Evolutionary conservation across 2,329 filamentous ascomycete species (phyloP).

Genomic region (Arachnomyces sp.): DNA sequence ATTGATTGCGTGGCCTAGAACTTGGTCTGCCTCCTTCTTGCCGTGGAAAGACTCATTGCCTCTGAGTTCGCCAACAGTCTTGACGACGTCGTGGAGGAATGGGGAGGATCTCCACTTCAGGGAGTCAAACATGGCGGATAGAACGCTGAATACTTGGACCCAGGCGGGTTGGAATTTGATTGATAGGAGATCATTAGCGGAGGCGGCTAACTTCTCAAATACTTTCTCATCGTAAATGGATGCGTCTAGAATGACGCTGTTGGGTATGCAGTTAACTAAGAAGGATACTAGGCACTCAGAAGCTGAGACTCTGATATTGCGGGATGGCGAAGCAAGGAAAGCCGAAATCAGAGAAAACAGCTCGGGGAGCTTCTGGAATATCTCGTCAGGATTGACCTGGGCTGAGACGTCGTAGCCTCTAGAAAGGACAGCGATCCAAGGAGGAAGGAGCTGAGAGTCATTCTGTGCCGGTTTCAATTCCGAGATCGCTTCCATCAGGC

Average conservation of each 20-base stretch:
- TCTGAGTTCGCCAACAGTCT: slow-evolving; percentile 76
- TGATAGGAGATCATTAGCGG: slow-evolving; percentile 66
- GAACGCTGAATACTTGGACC: slow-evolving; percentile 87
- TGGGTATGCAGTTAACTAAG: slow-evolving; percentile 79
- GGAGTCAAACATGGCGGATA: slow-evolving; percentile 78
- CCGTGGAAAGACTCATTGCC: slow-evolving; percentile 81
- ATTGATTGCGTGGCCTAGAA: slow-evolving; percentile 78
- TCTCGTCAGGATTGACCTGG: slow-evolving; percentile 81
- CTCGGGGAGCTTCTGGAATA: slow-evolving; percentile 80
- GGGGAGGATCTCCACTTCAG: slow-evolving; percentile 79
- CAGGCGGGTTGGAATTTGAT: slow-evolving; percentile 92
- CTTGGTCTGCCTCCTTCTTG: slow-evolving; percentile 89
- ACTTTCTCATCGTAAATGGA: slow-evolving; percentile 89
- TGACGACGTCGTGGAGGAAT: slow-evolving; percentile 66
- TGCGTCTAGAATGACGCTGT: slow-evolving; percentile 74
- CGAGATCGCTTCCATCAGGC: slow-evolving; percentile 82
- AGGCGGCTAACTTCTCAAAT: slow-evolving; percentile 67
- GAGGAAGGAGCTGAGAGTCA: slow-evolving; percentile 87
- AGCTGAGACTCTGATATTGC: slow-evolving; percentile 89
- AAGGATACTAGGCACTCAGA: slow-evolving; percentile 94
- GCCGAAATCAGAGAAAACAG: slow-evolving; percentile 71
- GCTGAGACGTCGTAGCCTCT: slow-evolving; percentile 90
- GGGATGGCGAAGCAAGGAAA: slow-evolving; percentile 78
- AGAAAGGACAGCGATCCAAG: slow-evolving; percentile 94
- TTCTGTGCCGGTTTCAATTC: slow-evolving; percentile 87